Conservation (phyloP, 1,139 yeast species). For the Yamadazyma dushanensis region DNA sequence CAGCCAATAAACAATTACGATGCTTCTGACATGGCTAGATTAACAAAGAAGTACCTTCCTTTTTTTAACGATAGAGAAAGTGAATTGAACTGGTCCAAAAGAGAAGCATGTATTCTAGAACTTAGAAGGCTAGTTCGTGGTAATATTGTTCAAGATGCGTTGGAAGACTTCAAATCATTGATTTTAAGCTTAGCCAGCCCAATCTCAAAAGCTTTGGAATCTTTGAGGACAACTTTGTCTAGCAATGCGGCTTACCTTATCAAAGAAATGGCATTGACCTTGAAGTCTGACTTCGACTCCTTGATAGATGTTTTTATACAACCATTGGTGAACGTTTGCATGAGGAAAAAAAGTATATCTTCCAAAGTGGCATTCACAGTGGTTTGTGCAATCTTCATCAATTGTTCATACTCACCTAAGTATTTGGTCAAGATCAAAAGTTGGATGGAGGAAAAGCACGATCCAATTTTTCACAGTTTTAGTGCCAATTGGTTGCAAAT, state of each 20-base stretch:
- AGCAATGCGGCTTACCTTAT: conserved; percentile 73
- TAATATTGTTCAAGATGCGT: conserved; percentile 38
- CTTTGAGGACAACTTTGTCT: conserved; percentile 83
- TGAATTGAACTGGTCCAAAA: conserved; percentile 77
- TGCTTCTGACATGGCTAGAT: neutral
- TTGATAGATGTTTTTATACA: conserved; percentile 63
- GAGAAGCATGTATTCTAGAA: conserved; percentile 64
- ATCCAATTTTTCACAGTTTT: conserved; percentile 62
- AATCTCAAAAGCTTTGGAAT: conserved; percentile 63
- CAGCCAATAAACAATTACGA: conserved; percentile 3
- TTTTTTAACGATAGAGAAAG: conserved; percentile 79
- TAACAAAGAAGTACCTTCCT: conserved; percentile 12
- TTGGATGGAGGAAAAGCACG: conserved; percentile 66
- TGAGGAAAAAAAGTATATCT: conserved; percentile 78
- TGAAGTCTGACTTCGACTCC: conserved; percentile 54
- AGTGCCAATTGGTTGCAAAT: conserved; percentile 73
- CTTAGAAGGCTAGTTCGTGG: conserved; percentile 66
- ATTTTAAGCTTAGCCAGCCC: conserved; percentile 56
- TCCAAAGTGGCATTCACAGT: conserved; percentile 73
- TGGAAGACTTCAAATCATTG: conserved; percentile 42
- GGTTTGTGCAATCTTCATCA: conserved; percentile 58
- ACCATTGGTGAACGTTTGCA: conserved; percentile 60
- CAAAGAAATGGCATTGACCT: conserved; percentile 64
- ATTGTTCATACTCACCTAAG: conserved; percentile 55
- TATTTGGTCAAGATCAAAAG: conserved; percentile 51